Percentiles rank a stretch among this genome's conserved stretches.
These are phyloP conservation scores for Durio zibethinus DNA, from an alignment of 345 rosid species.

Conservation along the genomic window DNA sequence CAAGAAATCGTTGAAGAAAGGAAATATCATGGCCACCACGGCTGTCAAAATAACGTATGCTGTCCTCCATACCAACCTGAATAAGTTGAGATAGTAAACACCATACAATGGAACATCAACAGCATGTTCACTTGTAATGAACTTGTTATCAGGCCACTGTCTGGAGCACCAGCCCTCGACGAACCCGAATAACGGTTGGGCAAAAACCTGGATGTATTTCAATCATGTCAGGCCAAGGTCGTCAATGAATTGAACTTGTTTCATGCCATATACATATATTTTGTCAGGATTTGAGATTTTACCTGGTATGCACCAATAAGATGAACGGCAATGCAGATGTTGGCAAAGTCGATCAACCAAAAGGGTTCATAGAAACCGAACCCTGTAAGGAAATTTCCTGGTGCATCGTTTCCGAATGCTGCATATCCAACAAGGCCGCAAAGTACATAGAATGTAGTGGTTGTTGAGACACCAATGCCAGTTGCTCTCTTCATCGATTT, in stretches of 20 bases:
- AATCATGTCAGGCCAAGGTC: background rate
- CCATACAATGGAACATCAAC: conserved; percentile 41
- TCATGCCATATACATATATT: background rate
- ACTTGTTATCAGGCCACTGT: conserved; percentile 57
- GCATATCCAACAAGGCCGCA: conserved; percentile 86
- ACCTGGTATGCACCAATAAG: conserved; percentile 77
- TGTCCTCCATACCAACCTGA: conserved; percentile 79
- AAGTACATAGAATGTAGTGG: conserved; percentile 64
- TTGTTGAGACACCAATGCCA: conserved; percentile 46
- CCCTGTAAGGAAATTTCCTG: conserved; percentile 86
- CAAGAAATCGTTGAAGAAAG: conserved; percentile 81
- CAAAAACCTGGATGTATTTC: conserved; percentile 46
- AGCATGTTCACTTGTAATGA: conserved; percentile 51
- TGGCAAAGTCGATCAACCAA: conserved; percentile 82
- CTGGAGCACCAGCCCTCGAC: conserved; percentile 47
- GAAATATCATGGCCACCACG: conserved; percentile 70
- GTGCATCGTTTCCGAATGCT: conserved; percentile 79
- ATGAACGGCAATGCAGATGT: conserved; percentile 76
- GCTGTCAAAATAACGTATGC: conserved; percentile 56
- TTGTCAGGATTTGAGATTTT: background rate
- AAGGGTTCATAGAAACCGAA: conserved; percentile 86
- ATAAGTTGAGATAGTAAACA: conserved; percentile 41
- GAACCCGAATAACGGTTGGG: conserved; percentile 66
- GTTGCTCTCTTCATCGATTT: conserved; percentile 65
- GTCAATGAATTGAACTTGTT: background rate